Evolutionary conservation across 352 stramenopile genomes (phyloP).

Genomic region (Pythium dissimile): DNA sequence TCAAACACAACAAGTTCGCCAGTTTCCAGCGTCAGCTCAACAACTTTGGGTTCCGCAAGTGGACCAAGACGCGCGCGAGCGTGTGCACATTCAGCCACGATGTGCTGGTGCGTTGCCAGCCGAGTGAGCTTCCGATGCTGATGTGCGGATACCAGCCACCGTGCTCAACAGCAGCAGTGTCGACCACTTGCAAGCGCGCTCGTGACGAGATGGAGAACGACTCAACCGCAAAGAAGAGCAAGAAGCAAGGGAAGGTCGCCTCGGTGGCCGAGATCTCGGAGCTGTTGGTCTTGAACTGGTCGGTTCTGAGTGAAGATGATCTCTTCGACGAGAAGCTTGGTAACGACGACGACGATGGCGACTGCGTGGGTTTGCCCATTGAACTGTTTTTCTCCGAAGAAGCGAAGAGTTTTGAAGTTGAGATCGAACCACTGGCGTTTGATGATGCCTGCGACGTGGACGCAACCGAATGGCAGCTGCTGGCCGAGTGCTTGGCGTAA

Average conservation of each 20-base stretch:
- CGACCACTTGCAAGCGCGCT: not conserved
- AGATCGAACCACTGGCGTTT: not conserved
- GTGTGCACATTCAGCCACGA: constrained; percentile 78
- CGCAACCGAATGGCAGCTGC: not conserved
- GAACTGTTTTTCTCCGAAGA: constrained; percentile 6
- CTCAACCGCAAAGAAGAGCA: not conserved
- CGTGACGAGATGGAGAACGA: not conserved
- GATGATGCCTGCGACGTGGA: not conserved
- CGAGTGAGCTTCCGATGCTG: not conserved
- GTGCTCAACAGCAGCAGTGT: not conserved
- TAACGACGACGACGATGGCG: not conserved
- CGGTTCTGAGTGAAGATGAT: not conserved
- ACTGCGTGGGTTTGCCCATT: constrained; percentile 10
- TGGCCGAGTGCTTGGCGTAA: constrained; percentile 1
- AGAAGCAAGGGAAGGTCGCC: not conserved
- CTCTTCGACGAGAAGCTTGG: not conserved
- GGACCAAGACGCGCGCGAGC: constrained; percentile 75
- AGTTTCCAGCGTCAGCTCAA: constrained; percentile 91
- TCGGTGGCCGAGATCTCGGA: constrained; percentile 1
- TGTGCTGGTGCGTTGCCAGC: not conserved
- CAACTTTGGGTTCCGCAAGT: constrained; percentile 91
- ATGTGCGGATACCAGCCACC: not conserved
- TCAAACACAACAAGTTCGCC: constrained; percentile 92
- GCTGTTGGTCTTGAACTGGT: constrained; percentile 8
- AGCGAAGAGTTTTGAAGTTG: not conserved